phyloP scores from a whole-genome alignment of 495 filamentous ascomycete genomes.

The Xylaria scruposa region DNA sequence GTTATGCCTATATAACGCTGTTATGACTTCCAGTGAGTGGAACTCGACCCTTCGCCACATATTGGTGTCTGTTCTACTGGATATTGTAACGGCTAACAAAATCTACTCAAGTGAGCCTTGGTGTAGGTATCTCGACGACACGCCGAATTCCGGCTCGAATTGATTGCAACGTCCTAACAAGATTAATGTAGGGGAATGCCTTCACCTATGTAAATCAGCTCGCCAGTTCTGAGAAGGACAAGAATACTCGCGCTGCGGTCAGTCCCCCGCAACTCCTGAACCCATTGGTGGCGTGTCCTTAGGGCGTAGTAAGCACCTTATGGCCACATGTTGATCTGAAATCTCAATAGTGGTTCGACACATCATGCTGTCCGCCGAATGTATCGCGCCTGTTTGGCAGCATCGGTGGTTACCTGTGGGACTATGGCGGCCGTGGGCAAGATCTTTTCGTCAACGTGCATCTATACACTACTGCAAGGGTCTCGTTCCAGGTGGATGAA shows the following conservation, averaged over 20 bases:
- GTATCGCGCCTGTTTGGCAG: conserved; percentile 53
- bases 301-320: not conserved
- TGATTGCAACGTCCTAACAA: not conserved
- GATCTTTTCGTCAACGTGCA: conserved; percentile 56
- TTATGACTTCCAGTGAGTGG: conserved; percentile 53
- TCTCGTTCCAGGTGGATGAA: conserved; percentile 48
- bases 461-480: conserved; percentile 56
- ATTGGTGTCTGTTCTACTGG: not conserved
- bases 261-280: conserved; percentile 11
- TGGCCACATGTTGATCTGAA: not conserved
- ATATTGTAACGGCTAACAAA: conserved; percentile 1
- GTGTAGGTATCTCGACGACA: conserved; percentile 16
- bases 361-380: conserved; percentile 66
- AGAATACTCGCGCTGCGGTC: conserved; percentile 44
- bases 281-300: not conserved
- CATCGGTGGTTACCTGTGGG: conserved; percentile 63
- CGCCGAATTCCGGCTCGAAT: not conserved
- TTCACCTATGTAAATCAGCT: conserved; percentile 67
- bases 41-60: not conserved
- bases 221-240: conserved; percentile 56
- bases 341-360: conserved; percentile 58
- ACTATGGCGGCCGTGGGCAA: conserved; percentile 38
- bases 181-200: conserved; percentile 42
- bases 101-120: conserved; percentile 23
- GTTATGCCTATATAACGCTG: conserved; percentile 64